These are phyloP conservation scores for Aspergillus piperis DNA, from an alignment of 2,329 filamentous ascomycete species.

Conservation along the genomic window DNA sequence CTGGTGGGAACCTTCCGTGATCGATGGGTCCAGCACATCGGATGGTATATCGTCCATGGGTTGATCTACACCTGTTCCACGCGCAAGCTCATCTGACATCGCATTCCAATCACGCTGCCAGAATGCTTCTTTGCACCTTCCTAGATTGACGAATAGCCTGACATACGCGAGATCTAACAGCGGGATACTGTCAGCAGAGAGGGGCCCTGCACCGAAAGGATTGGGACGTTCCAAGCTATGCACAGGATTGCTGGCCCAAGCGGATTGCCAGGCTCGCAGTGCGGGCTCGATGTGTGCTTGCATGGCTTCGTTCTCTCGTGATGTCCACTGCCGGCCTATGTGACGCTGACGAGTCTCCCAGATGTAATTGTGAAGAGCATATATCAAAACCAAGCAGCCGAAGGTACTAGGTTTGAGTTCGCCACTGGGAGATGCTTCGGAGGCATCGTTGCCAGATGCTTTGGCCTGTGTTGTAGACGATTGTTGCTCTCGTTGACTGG, in stretches of 20 bases:
- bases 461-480: constrained; percentile 34
- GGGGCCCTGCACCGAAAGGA: constrained; percentile 74
- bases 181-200: constrained; percentile 89
- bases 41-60: constrained; percentile 58
- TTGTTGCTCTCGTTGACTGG: constrained; percentile 64
- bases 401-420: constrained; percentile 84
- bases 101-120: constrained; percentile 93
- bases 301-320: constrained; percentile 92
- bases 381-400: constrained; percentile 87
- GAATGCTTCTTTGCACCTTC: constrained; percentile 85
- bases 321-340: constrained; percentile 84
- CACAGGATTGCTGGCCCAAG: constrained; percentile 83
- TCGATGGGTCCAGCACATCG: constrained; percentile 34
- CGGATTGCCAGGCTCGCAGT: constrained; percentile 88
- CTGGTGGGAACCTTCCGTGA: constrained; percentile 21
- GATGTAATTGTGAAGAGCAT: constrained; percentile 95
- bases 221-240: constrained; percentile 84
- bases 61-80: constrained; percentile 72
- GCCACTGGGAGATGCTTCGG: constrained; percentile 57
- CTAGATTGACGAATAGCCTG: constrained; percentile 88
- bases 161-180: constrained; percentile 90
- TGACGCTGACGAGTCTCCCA: constrained; percentile 95
- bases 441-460: constrained; percentile 49
- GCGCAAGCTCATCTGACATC: constrained; percentile 82
- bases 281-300: constrained; percentile 93